These are phyloP conservation scores for Clonostachys chloroleuca DNA, from an alignment of 2,329 filamentous ascomycete genomes.

Conservation along the genomic window DNA sequence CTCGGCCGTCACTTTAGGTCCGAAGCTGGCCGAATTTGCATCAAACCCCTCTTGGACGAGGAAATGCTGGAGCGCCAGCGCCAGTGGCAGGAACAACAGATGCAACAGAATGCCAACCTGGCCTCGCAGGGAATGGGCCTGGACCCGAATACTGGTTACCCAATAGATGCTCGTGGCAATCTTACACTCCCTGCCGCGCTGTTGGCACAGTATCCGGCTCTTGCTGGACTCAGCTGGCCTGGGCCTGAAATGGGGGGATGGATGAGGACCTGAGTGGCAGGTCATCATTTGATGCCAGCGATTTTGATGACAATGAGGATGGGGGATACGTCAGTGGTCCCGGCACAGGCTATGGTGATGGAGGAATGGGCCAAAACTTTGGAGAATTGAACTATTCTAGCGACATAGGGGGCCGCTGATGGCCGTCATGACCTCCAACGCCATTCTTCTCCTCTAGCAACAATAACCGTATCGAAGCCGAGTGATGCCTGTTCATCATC, in stretches of 20 bases:
- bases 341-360: slow-evolving; percentile 55
- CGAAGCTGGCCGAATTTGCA: slow-evolving; percentile 92
- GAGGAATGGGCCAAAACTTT: slow-evolving; percentile 49
- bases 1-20: slow-evolving; percentile 92
- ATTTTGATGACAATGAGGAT: slow-evolving; percentile 72
- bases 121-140: slow-evolving; percentile 43
- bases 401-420: slow-evolving; percentile 41
- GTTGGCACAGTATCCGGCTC: slow-evolving; percentile 84
- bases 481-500: not conserved
- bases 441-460: too few species aligned
- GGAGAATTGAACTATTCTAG: slow-evolving; percentile 48
- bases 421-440: not conserved
- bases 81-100: slow-evolving; percentile 67
- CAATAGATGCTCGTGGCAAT: slow-evolving; percentile 48
- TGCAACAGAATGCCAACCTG: slow-evolving; percentile 49
- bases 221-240: slow-evolving; percentile 88
- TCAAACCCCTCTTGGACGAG: slow-evolving; percentile 94
- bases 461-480: not conserved
- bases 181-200: slow-evolving; percentile 82
- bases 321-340: slow-evolving; percentile 62
- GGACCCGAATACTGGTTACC: slow-evolving; percentile 55
- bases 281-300: slow-evolving; percentile 78
- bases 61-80: slow-evolving; percentile 81
- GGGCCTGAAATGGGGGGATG: slow-evolving; percentile 60
- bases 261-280: slow-evolving; percentile 75